A percentile compares a stretch with the other conserved stretches of the same genome.
Evolutionary conservation across 2,329 filamentous ascomycete genomes (phyloP).

Genomic region (Colletotrichum spinosum): DNA sequence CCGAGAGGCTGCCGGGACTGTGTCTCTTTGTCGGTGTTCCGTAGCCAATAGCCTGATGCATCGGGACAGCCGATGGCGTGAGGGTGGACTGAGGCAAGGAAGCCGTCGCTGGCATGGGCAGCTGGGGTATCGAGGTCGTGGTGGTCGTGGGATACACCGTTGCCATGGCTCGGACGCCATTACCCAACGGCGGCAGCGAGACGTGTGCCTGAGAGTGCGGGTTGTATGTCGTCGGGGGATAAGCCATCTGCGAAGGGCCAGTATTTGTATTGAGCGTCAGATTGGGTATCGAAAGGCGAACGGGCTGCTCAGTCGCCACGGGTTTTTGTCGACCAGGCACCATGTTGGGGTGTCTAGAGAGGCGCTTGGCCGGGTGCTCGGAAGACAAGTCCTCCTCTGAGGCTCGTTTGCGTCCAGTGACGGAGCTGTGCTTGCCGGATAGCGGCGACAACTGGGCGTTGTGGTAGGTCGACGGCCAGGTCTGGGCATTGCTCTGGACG

Average conservation of each 20-base stretch:
- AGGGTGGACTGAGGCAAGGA: conserved; percentile 36
- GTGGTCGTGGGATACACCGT: conserved; percentile 69
- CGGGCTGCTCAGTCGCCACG: conserved; percentile 43
- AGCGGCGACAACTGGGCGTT: conserved; percentile 60
- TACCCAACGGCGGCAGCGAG: conserved; percentile 72
- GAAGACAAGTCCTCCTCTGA: conserved; percentile 58
- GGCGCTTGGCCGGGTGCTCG: conserved; percentile 68
- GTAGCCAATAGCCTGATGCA: conserved; percentile 52
- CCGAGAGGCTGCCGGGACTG: conserved; percentile 61
- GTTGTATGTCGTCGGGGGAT: conserved; percentile 52
- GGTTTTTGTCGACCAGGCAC: conserved; percentile 29
- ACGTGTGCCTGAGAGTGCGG: conserved; percentile 52
- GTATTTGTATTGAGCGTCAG: conserved; percentile 71
- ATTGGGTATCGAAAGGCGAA: conserved; percentile 76
- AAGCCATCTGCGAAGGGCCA: conserved; percentile 42
- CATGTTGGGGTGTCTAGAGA: conserved; percentile 46
- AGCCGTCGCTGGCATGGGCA: conserved; percentile 35
- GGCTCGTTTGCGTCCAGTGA: conserved; percentile 62
- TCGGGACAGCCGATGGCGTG: conserved; percentile 30
- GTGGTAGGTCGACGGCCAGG: conserved; percentile 53
- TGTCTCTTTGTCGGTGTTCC: conserved; percentile 66
- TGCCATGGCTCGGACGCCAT: conserved; percentile 78
- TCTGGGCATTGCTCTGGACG: conserved; percentile 45
- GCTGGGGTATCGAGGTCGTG: conserved; percentile 40
- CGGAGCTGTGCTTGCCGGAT: conserved; percentile 53